A percentile compares a stretch with the other conserved stretches of the same genome.
phyloP scores from a whole-genome alignment of 768 basidiomycete species.

The Coprinopsis sp. region DNA sequence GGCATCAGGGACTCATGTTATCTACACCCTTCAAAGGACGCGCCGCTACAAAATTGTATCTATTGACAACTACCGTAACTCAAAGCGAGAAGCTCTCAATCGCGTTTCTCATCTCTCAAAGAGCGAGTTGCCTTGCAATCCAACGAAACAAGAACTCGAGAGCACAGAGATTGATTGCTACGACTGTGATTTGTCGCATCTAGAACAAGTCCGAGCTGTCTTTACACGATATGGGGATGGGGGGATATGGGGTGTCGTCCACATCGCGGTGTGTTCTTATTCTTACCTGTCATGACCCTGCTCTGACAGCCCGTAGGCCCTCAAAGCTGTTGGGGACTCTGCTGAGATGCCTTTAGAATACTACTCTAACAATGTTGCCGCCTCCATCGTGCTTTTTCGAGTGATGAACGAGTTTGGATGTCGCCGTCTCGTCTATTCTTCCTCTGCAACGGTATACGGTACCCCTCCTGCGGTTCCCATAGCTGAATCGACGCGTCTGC shows the following conservation, averaged over 20 bases:
- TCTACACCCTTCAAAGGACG: conserved; percentile 80
- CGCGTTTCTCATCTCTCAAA: conserved; percentile 79
- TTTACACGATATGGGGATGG: conserved; percentile 85
- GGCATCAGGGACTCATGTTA: conserved; percentile 82
- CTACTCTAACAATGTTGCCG: conserved; percentile 90
- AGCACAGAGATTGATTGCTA: conserved; percentile 69
- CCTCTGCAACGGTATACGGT: conserved; percentile 97
- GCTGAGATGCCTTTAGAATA: conserved; percentile 90
- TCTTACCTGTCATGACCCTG: not conserved
- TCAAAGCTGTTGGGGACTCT: conserved; percentile 97
- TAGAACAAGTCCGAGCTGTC: conserved; percentile 66
- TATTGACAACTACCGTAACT: conserved; percentile 95
- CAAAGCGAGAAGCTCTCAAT: conserved; percentile 66
- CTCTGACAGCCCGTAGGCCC: conserved; percentile 52
- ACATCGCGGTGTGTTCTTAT: conserved; percentile 72
- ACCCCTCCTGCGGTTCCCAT: conserved; percentile 90
- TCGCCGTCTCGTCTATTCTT: conserved; percentile 90
- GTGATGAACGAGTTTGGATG: conserved; percentile 83
- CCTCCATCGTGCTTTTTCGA: conserved; percentile 82
- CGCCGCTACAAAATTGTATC: conserved; percentile 89
- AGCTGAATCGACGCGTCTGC: conserved; percentile 81
- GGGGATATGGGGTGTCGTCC: conserved; percentile 94
- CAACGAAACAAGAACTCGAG: conserved; percentile 64
- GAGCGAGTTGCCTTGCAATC: conserved; percentile 59
- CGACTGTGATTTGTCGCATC: conserved; percentile 69